These are phyloP conservation scores for Orbilia ellipsospora DNA, from an alignment of 2,329 filamentous ascomycete genomes.

Conservation along the genomic window DNA sequence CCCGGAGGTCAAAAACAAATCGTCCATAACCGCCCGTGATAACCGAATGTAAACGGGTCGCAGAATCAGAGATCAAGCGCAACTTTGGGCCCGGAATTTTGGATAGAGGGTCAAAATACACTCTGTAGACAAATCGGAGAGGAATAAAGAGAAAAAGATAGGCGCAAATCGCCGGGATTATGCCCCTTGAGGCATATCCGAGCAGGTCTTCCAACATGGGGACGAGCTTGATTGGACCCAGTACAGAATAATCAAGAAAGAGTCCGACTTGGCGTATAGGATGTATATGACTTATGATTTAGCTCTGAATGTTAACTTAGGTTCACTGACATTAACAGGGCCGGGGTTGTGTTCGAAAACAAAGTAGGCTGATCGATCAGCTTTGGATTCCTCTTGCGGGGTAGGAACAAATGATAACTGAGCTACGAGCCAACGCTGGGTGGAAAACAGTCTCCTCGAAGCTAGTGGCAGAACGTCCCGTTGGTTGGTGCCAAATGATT, in stretches of 20 bases:
- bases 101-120: slow-evolving; percentile 61
- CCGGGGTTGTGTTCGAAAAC: slow-evolving; percentile 4
- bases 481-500: background rate
- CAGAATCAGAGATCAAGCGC: slow-evolving; percentile 61
- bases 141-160: slow-evolving; percentile 20
- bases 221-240: slow-evolving; percentile 1
- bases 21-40: slow-evolving; percentile 19
- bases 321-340: slow-evolving; percentile 22
- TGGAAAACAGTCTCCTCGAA: slow-evolving; percentile 10
- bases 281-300: background rate
- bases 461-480: slow-evolving; percentile 10
- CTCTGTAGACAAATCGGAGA: slow-evolving; percentile 57
- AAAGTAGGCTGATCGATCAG: slow-evolving; percentile 8
- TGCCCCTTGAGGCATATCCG: slow-evolving; percentile 17
- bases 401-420: slow-evolving; percentile 12
- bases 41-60: slow-evolving; percentile 55
- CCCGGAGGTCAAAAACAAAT: slow-evolving; percentile 18
- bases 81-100: slow-evolving; percentile 61
- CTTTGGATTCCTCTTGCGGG: slow-evolving; percentile 20
- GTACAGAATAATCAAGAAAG: background rate
- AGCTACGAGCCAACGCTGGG: background rate
- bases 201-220: slow-evolving; percentile 29
- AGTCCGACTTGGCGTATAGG: slow-evolving; percentile 6
- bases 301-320: slow-evolving; percentile 13
- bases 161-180: slow-evolving; percentile 27